phyloP scores from a whole-genome alignment of 805 yeast genomes.

The Sugiyamaella boreocaroliniensis region DNA sequence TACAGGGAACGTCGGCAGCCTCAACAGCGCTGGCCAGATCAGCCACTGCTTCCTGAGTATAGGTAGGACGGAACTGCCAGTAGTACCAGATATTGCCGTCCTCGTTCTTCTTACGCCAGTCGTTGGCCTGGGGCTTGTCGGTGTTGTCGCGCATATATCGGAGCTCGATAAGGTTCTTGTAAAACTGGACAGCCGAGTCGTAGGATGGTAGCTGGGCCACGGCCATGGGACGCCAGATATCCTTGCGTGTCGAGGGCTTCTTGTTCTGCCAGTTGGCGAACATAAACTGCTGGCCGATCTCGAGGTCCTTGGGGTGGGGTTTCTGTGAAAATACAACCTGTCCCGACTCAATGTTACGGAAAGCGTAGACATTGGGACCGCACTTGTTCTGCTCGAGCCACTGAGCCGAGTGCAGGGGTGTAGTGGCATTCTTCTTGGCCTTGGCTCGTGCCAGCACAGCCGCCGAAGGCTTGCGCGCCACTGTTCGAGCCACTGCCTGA shows the following conservation, averaged over 20 bases:
- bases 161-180: conserved; percentile 65
- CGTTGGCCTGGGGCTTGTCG: conserved; percentile 51
- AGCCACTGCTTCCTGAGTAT: conserved; percentile 85
- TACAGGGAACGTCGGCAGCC: conserved; percentile 37
- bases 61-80: conserved; percentile 85
- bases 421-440: neutral
- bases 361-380: conserved; percentile 79
- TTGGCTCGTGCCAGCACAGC: neutral
- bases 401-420: conserved; percentile 30
- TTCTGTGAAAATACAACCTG: conserved; percentile 86
- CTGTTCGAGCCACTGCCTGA: neutral
- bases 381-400: conserved; percentile 56
- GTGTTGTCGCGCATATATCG: conserved; percentile 65
- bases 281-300: conserved; percentile 63
- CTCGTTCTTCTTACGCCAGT: conserved; percentile 61
- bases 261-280: conserved; percentile 88
- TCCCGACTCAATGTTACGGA: conserved; percentile 80
- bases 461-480: neutral
- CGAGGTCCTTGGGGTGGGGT: conserved; percentile 43
- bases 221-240: conserved; percentile 86
- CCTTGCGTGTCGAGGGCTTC: conserved; percentile 72
- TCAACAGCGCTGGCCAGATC: conserved; percentile 70
- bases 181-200: conserved; percentile 64
- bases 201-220: conserved; percentile 61
- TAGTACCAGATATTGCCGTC: conserved; percentile 81